Conservation (phyloP, 768 basidiomycete genomes). For the Rhodotorula graminis region DNA sequence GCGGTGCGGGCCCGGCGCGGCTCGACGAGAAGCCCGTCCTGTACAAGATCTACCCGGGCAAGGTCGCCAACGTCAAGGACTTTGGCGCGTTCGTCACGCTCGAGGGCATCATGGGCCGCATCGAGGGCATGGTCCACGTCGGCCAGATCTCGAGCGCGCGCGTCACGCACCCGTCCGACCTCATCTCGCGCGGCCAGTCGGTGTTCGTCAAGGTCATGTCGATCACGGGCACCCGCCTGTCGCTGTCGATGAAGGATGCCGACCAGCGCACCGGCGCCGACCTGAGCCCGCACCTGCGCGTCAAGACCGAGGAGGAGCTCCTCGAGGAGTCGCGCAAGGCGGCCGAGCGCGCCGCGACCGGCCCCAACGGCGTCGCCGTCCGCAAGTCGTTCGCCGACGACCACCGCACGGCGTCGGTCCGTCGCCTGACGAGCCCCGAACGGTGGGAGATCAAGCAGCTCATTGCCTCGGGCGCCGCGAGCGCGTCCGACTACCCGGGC, state of each 20-base stretch:
- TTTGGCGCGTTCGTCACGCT: constrained; percentile 92
- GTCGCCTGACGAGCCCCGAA: constrained; percentile 89
- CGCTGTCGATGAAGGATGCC: constrained; percentile 96
- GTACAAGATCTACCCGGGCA: constrained; percentile 91
- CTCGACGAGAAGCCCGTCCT: constrained; percentile 78
- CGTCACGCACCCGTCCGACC: constrained; percentile 78
- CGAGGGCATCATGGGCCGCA: constrained; percentile 77
- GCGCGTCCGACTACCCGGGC: constrained; percentile 89
- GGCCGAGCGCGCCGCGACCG: constrained; percentile 64
- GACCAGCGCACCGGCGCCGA: constrained; percentile 86
- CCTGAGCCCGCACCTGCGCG: constrained; percentile 86
- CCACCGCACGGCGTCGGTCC: constrained; percentile 68
- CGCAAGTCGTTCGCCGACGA: constrained; percentile 42
- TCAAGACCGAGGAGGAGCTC: constrained; percentile 89
- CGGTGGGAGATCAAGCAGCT: constrained; percentile 99
- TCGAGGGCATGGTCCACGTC: constrained; percentile 97
- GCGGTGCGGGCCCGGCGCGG: constrained; percentile 40
- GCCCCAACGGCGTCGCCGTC: constrained; percentile 82
- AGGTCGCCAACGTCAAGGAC: constrained; percentile 78
- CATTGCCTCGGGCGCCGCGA: constrained; percentile 87
- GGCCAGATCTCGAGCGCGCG: constrained; percentile 81
- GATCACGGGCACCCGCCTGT: constrained; percentile 69
- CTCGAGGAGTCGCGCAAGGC: constrained; percentile 66
- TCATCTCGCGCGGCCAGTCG: constrained; percentile 72
- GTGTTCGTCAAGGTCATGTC: constrained; percentile 98